Evolutionary conservation across 257 asterid genomes (phyloP).

Genomic region (Capsicum rhomboideum): DNA sequence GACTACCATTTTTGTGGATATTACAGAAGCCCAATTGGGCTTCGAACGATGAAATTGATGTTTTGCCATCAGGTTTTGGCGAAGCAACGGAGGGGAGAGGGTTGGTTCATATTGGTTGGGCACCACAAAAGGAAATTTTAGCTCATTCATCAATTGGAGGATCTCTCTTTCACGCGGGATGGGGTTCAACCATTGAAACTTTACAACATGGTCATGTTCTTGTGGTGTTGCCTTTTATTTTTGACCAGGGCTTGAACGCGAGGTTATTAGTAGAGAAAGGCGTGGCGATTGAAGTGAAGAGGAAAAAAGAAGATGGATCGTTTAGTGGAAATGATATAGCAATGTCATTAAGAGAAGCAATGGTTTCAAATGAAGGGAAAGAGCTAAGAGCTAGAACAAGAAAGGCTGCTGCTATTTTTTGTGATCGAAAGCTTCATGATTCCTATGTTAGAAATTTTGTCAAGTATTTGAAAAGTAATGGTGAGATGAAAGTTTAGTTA

Average conservation of each 20-base stretch:
- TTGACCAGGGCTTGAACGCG: neutral
- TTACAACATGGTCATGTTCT: slow-evolving; percentile 18
- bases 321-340: slow-evolving; percentile 18
- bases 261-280: too few relatives aligned
- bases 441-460: slow-evolving; percentile 3
- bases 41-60: too few relatives aligned
- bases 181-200: slow-evolving; percentile 24
- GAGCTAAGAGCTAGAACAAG: neutral
- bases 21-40: too few relatives aligned
- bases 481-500: too few relatives aligned
- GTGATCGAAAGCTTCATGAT: slow-evolving; percentile 7
- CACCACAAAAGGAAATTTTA: too few relatives aligned
- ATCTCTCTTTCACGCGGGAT: slow-evolving; percentile 17
- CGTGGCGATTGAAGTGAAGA: neutral
- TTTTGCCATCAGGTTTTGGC: too few relatives aligned
- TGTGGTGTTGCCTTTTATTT: slow-evolving; percentile 20
- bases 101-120: too few relatives aligned
- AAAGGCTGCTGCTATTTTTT: slow-evolving; percentile 14
- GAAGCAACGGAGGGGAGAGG: too few relatives aligned
- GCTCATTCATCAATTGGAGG: too few relatives aligned
- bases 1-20: too few relatives aligned
- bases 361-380: neutral
- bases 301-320: slow-evolving; percentile 20
- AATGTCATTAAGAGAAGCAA: slow-evolving; percentile 4
- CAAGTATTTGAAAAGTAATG: slow-evolving; percentile 8